Evolutionary conservation across 1,139 yeast species (phyloP), one percentile per base, ranked within the genome.

Genomic region (Suhomyces choctaworum): DNA sequence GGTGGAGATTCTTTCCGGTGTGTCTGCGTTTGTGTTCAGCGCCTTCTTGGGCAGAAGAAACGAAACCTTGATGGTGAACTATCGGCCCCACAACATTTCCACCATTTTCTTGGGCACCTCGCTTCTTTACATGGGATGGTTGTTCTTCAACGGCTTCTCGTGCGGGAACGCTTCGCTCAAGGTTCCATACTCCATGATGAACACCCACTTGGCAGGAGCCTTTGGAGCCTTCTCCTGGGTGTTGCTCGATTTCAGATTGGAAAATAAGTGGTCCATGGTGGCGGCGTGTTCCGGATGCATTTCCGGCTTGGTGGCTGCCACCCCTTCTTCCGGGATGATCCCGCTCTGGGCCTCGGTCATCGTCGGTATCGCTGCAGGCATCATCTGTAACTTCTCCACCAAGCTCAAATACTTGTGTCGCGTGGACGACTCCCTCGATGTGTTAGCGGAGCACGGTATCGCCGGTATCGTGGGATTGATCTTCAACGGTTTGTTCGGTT

Each of bases 371-470:
- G 76, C 78, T 2, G 72, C 97, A 0, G 96, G 96, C 22, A 63
- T 82, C 11, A 78, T 84, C 27, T 92, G 97, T 76, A 90, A 92
- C 70, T 86, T 86, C 55, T 70, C 96, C 39, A 90, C 97, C 37
- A 85, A 88, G 55, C 66, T 92, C 60, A 92, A 92, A 65, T 88
- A 85, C 57, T 63, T 87, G 42, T 67, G 84, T 37, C 76, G 75
- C 42, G 92, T 89, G 39, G 97, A 92, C 60, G 98, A 92, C 63
- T 82, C 97, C 3, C 72, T 92, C 53, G 97, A 92, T 82, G 83
- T 90, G 32, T 76, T 92, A 59, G 97, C 97, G 15, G 97, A 90
- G 78, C 98, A 92, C 82, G 97, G 96, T 37, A 75, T 92, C 52
- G 97, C 97, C 0, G 98, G 98, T 23, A 73, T 89, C 32, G 75